Evolutionary conservation across 2,329 filamentous ascomycete genomes (phyloP), one percentile per base, ranked within the genome.

Genomic region (Annulohypoxylon truncatum): DNA sequence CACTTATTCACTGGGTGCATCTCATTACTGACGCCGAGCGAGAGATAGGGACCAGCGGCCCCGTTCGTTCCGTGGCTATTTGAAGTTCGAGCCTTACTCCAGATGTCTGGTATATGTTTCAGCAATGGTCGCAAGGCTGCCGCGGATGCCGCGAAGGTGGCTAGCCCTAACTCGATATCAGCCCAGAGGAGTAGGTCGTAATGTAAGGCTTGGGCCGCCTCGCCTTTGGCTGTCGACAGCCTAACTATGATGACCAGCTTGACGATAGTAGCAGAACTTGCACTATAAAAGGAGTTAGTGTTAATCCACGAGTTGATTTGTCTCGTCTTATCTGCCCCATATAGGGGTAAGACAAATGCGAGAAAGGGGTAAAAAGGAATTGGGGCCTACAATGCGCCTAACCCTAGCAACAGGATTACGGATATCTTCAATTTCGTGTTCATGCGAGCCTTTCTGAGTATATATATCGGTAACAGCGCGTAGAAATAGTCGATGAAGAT

Each of bases 401-500:
- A 60, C 1, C 76, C 73, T 9, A 78, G 57, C 3, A 78, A 53
- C 15, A 77, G 51, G 18, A 77, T 67, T 7, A 75, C 75, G 0
- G 73, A 69, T 3, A 75, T 10, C 64, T 77, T 77, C 10, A 77
- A 61, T 26, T 65, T 69, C 2, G 33, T 56, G 22, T 69, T 72
- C 72, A 78, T 74, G 35, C 72, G 71, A 0, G 74, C 71, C 2
- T 73, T 71, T 61, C 74, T 69, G 10, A 78, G 72, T 47, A 78
- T 76, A 13, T 60, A 70, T 1, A 77, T 50, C 1, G 76, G 76
- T 12, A 77, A 50, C 1, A 77, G 55, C 29, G 76, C 75, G 40
- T 77, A 77, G 53, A 77, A 78, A 56, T 77, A 78, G 64, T 78
- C 76, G 69, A 78, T 76, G 61, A 77, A 72, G 33, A 78, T 76